These are phyloP conservation scores for Eragrostis nindensis DNA, from an alignment of 176 grass and related monocot genomes.

Conservation along the genomic window DNA sequence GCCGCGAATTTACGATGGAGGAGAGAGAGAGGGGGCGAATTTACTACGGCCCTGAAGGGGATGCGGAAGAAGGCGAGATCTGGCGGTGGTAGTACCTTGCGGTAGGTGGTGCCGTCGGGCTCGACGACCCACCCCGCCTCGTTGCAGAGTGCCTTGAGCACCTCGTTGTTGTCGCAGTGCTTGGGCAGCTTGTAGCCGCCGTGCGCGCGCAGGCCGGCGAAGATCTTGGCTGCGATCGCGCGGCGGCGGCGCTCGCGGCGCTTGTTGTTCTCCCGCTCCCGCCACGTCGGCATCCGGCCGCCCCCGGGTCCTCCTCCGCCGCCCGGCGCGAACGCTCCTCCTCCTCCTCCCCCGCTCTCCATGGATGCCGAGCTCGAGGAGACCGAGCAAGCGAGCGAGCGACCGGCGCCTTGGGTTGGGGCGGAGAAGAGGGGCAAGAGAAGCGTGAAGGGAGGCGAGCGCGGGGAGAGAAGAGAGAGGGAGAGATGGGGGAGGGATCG, in stretches of 20 bases:
- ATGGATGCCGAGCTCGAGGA: neutral
- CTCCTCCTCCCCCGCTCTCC: constrained; percentile 27
- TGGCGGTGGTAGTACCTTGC: constrained; percentile 50
- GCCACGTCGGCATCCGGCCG: constrained; percentile 87
- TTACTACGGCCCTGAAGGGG: neutral
- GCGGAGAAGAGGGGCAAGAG: neutral
- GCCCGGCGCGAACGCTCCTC: constrained; percentile 11
- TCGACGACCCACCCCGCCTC: constrained; percentile 84
- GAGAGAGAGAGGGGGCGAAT: neutral
- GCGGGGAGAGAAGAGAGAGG: neutral
- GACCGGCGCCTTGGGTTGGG: neutral
- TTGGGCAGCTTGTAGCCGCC: constrained; percentile 87
- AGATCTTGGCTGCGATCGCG: constrained; percentile 96
- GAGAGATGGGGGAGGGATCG: constrained; percentile 30
- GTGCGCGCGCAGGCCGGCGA: constrained; percentile 79
- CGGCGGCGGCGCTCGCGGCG: constrained; percentile 81
- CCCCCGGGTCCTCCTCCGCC: constrained; percentile 37
- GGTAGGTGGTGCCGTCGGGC: constrained; percentile 93
- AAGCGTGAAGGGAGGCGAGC: constrained; percentile 5
- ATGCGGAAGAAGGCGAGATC: constrained; percentile 1
- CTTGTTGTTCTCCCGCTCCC: constrained; percentile 98
- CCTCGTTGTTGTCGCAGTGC: constrained; percentile 98
- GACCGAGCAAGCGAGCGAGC: neutral
- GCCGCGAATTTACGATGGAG: neutral
- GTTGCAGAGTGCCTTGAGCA: constrained; percentile 85